These are phyloP conservation scores for Zostera marina DNA, from an alignment of 116 monocot species.

Conservation along the genomic window DNA sequence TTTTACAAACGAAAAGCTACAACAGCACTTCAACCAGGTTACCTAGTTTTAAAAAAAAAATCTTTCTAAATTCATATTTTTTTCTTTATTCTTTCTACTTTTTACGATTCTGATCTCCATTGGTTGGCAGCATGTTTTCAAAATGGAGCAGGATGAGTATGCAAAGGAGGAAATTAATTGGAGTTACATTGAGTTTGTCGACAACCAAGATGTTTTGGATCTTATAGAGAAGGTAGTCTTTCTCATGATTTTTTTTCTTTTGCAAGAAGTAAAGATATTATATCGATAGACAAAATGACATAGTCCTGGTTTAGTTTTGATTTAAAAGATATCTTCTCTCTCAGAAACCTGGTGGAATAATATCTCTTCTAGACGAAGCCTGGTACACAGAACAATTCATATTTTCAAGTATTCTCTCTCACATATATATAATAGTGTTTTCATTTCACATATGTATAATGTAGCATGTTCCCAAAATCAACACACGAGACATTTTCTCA, in stretches of 20 bases:
- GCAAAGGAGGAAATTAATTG: slow-evolving; percentile 53
- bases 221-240: slow-evolving; percentile 39
- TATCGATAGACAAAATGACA: too few relatives aligned
- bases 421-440: slow-evolving; percentile 1
- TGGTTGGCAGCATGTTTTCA: slow-evolving; percentile 38
- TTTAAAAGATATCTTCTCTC: neutral
- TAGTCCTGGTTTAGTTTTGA: too few relatives aligned
- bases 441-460: neutral
- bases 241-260: too few relatives aligned
- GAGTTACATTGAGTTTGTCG: slow-evolving; percentile 64
- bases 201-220: slow-evolving; percentile 57
- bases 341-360: slow-evolving; percentile 34
- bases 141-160: slow-evolving; percentile 72
- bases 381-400: slow-evolving; percentile 25
- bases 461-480: slow-evolving; percentile 56
- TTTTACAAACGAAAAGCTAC: slow-evolving; percentile 45
- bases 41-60: neutral
- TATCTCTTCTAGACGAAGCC: slow-evolving; percentile 59
- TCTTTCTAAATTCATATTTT: neutral
- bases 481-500: slow-evolving; percentile 62
- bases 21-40: slow-evolving; percentile 47
- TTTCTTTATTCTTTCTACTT: neutral
- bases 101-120: neutral
- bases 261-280: too few relatives aligned
- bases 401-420: neutral